phyloP scores from a whole-genome alignment of 2,329 filamentous ascomycete species.

The Colletotrichum orbiculare region DNA sequence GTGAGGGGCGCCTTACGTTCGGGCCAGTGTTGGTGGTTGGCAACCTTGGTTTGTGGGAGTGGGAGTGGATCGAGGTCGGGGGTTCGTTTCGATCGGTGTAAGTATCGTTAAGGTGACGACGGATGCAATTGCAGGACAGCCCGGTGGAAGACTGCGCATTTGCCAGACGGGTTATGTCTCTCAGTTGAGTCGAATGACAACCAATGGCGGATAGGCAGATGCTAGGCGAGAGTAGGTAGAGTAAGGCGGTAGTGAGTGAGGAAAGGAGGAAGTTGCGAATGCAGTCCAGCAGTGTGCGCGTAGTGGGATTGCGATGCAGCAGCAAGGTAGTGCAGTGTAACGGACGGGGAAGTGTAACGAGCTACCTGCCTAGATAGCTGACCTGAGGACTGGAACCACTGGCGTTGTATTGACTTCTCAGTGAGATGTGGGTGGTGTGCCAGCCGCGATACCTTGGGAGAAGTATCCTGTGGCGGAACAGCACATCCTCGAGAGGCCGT shows the following conservation, averaged over 20 bases:
- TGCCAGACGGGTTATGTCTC: background rate
- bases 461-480: slow-evolving; percentile 13
- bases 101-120: slow-evolving; percentile 21
- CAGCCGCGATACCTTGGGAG: slow-evolving; percentile 7
- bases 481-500: background rate
- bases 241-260: background rate
- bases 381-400: slow-evolving; percentile 27
- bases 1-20: background rate
- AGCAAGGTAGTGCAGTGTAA: slow-evolving; percentile 1
- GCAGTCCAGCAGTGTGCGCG: slow-evolving; percentile 1
- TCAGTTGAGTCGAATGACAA: background rate
- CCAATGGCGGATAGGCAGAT: background rate
- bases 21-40: background rate
- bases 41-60: background rate
- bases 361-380: slow-evolving; percentile 7
- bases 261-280: slow-evolving; percentile 22
- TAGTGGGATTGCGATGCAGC: slow-evolving; percentile 32
- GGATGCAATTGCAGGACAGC: slow-evolving; percentile 18
- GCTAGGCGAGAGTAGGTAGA: slow-evolving; percentile 1
- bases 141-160: slow-evolving; percentile 20
- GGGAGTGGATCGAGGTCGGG: slow-evolving; percentile 6
- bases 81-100: slow-evolving; percentile 9
- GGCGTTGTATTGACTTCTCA: slow-evolving; percentile 1
- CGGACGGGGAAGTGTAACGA: slow-evolving; percentile 32
- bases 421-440: slow-evolving; percentile 15